These are phyloP conservation scores for Candida easanensis DNA, from an alignment of 805 yeast genomes.

Conservation along the genomic window DNA sequence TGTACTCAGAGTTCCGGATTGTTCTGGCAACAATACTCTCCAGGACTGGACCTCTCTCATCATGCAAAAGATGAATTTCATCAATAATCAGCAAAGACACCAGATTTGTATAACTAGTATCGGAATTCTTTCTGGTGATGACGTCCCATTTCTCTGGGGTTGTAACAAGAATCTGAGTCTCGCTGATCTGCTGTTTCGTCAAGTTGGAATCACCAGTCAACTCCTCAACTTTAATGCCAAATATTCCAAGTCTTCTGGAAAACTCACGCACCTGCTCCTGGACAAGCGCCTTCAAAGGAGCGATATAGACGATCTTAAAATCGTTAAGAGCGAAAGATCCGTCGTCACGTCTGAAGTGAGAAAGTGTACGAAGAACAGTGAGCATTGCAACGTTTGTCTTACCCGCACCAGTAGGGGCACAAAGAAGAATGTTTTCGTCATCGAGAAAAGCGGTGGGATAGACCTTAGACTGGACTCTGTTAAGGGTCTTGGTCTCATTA, in stretches of 20 bases:
- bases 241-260: conserved; percentile 58
- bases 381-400: conserved; percentile 95
- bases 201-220: conserved; percentile 87
- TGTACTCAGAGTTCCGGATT: conserved; percentile 41
- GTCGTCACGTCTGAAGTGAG: conserved; percentile 45
- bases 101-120: conserved; percentile 57
- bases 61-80: conserved; percentile 91
- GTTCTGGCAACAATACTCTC: conserved; percentile 85
- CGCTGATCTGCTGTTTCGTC: conserved; percentile 68
- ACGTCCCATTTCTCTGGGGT: conserved; percentile 99
- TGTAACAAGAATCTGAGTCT: conserved; percentile 81
- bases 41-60: conserved; percentile 91
- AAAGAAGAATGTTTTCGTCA: conserved; percentile 72
- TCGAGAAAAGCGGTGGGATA: conserved; percentile 72
- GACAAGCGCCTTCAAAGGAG: conserved; percentile 92
- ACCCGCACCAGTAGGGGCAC: conserved; percentile 99
- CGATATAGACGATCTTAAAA: conserved; percentile 82
- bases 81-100: conserved; percentile 79
- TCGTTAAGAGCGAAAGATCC: conserved; percentile 51
- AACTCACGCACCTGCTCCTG: conserved; percentile 93
- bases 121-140: conserved; percentile 77
- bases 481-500: conserved; percentile 62
- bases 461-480: conserved; percentile 80
- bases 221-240: conserved; percentile 75
- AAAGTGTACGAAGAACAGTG: conserved; percentile 61